A percentile compares a stretch with the other conserved stretches of the same genome.
Evolutionary conservation across 352 stramenopile genomes (phyloP).

Genomic region (Thraustochytrium striatum): DNA sequence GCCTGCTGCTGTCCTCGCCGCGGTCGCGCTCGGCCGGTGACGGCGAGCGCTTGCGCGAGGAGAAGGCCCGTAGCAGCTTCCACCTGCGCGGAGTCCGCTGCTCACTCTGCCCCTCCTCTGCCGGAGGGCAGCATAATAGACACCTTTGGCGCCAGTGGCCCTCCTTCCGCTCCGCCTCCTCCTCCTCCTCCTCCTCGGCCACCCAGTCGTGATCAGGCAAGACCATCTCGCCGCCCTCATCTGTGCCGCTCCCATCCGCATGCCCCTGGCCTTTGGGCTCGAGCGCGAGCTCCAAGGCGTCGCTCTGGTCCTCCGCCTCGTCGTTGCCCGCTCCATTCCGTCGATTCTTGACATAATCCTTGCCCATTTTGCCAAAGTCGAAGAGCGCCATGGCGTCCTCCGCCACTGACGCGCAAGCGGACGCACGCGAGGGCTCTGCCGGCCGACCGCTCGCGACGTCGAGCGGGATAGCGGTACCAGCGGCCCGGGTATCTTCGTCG

Average conservation of each 20-base stretch:
- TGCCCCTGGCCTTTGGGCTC: neutral
- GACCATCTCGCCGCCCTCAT: neutral
- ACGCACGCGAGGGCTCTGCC: too few relatives aligned
- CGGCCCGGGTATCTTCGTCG: neutral
- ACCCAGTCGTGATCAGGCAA: neutral
- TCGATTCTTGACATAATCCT: neutral
- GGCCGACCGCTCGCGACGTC: too few relatives aligned
- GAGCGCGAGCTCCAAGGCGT: neutral
- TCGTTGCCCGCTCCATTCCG: neutral
- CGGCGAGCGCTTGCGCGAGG: neutral
- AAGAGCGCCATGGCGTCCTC: slow-evolving; percentile 50
- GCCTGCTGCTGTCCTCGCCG: neutral
- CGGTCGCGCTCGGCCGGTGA: neutral
- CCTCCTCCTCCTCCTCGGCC: neutral
- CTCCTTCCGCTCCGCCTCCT: neutral
- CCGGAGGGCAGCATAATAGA: neutral
- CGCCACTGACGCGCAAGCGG: too few relatives aligned
- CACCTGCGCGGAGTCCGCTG: neutral
- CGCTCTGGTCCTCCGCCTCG: neutral
- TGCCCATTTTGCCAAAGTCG: slow-evolving; percentile 28
- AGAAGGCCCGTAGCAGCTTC: neutral
- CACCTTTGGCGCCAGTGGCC: neutral
- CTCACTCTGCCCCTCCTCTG: neutral
- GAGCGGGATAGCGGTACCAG: neutral
- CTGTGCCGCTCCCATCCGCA: neutral